Evolutionary conservation across 2,329 filamentous ascomycete species (phyloP).

Genomic region (Pseudocercospora pini-densiflorae): DNA sequence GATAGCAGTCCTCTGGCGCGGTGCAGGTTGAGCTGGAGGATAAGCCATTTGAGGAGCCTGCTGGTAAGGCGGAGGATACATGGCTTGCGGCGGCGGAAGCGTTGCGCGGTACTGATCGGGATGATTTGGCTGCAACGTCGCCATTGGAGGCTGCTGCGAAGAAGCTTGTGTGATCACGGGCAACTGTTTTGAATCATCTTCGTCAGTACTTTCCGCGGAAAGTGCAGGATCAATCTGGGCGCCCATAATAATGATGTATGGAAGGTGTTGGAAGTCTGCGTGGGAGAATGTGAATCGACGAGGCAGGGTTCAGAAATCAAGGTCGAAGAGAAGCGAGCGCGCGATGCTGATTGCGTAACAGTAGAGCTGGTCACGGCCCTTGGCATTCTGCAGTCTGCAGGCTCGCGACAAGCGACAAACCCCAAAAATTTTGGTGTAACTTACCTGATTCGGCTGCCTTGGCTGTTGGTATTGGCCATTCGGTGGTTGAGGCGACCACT

Average conservation of each 20-base stretch:
- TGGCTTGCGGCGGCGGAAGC: constrained; percentile 51
- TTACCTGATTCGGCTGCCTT: constrained; percentile 37
- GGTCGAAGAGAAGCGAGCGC: constrained; percentile 22
- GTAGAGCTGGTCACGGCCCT: constrained; percentile 35
- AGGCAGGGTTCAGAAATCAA: constrained; percentile 27
- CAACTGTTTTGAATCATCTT: constrained; percentile 38
- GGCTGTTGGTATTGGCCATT: constrained; percentile 40
- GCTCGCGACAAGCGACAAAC: constrained; percentile 1
- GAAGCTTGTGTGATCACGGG: constrained; percentile 39
- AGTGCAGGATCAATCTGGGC: constrained; percentile 40
- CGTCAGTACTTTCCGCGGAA: constrained; percentile 32
- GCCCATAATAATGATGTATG: constrained; percentile 28
- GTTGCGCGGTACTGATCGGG: constrained; percentile 49
- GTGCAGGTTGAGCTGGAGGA: constrained; percentile 54
- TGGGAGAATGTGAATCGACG: constrained; percentile 9
- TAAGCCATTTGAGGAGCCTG: constrained; percentile 49
- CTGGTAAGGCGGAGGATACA: constrained; percentile 49
- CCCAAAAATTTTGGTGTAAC: constrained; percentile 25
- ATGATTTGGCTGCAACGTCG: constrained; percentile 50
- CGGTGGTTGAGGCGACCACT: constrained; percentile 38
- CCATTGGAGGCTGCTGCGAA: constrained; percentile 48
- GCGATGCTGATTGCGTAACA: constrained; percentile 31
- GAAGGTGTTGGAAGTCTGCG: constrained; percentile 15
- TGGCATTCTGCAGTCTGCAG: constrained; percentile 29
- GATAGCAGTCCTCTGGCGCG: constrained; percentile 64